These are phyloP conservation scores for Alternaria ethzedia DNA, from an alignment of 2,329 filamentous ascomycete species.

Conservation along the genomic window DNA sequence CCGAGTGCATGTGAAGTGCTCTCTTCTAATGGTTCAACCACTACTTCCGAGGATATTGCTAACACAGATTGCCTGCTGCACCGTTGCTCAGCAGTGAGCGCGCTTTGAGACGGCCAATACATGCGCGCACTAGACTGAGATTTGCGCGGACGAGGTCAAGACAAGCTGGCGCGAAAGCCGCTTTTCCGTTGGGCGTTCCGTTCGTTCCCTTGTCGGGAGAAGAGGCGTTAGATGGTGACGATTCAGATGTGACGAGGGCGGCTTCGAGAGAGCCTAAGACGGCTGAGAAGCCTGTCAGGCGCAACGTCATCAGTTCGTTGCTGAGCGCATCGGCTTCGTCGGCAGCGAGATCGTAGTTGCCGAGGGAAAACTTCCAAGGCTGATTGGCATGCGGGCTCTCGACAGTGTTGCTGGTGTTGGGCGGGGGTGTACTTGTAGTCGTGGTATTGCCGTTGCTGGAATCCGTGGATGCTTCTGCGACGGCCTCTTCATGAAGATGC, in stretches of 20 bases:
- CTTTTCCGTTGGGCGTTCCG: neutral
- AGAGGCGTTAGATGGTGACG: neutral
- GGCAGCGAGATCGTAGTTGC: constrained; percentile 12
- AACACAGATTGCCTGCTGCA: neutral
- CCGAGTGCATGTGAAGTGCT: neutral
- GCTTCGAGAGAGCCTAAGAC: constrained; percentile 15
- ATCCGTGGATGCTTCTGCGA: constrained; percentile 1
- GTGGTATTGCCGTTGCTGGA: neutral
- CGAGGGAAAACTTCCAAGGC: constrained; percentile 13
- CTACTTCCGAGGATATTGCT: neutral
- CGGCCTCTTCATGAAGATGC: constrained; percentile 5
- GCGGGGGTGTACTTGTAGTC: neutral
- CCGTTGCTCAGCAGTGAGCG: constrained; percentile 7
- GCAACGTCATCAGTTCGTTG: constrained; percentile 15
- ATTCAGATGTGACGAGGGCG: constrained; percentile 7
- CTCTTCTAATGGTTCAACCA: neutral
- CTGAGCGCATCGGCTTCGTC: constrained; percentile 18
- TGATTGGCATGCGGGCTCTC: neutral
- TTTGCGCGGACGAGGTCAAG: constrained; percentile 10
- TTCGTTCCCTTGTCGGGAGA: neutral
- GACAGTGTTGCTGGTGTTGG: neutral
- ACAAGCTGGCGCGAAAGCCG: constrained; percentile 7
- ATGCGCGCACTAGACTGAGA: constrained; percentile 13
- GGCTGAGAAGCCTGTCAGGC: constrained; percentile 11
- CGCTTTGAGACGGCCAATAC: constrained; percentile 9